Conservation (phyloP, 2,329 filamentous ascomycete species). For the Aspergillus thermomutatus region DNA sequence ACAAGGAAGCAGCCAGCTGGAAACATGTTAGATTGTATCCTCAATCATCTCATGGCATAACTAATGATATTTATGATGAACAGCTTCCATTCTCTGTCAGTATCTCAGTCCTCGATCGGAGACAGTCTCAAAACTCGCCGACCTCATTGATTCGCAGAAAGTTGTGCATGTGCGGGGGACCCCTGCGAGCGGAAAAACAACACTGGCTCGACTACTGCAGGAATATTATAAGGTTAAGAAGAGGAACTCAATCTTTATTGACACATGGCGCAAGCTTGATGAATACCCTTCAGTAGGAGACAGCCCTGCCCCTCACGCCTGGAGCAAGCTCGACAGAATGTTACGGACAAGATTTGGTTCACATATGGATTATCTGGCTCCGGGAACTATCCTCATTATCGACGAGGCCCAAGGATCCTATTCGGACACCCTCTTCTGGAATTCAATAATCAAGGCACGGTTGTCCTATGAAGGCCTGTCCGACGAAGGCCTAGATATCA, state of each 20-base stretch:
- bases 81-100: not conserved
- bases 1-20: constrained; percentile 1
- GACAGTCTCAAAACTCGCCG: constrained; percentile 6
- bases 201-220: constrained; percentile 3
- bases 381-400: not conserved
- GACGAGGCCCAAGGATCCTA: not conserved
- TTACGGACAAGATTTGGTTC: not conserved
- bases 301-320: not conserved
- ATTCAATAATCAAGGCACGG: not conserved
- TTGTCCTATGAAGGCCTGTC: not conserved
- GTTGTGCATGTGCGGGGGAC: constrained; percentile 9
- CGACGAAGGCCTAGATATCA: too few relatives aligned
- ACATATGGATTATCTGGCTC: not conserved
- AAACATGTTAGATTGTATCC: constrained; percentile 1
- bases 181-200: constrained; percentile 11
- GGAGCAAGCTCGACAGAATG: not conserved
- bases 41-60: constrained; percentile 1
- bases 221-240: not conserved
- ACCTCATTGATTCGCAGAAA: constrained; percentile 3
- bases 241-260: not conserved
- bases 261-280: not conserved
- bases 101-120: constrained; percentile 3
- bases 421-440: not conserved
- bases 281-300: not conserved
- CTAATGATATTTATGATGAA: constrained; percentile 1